A percentile compares a stretch with the other conserved stretches of the same genome.
Evolutionary conservation across 2,329 filamentous ascomycete species (phyloP).

Genomic region (Claviceps fusiformis): DNA sequence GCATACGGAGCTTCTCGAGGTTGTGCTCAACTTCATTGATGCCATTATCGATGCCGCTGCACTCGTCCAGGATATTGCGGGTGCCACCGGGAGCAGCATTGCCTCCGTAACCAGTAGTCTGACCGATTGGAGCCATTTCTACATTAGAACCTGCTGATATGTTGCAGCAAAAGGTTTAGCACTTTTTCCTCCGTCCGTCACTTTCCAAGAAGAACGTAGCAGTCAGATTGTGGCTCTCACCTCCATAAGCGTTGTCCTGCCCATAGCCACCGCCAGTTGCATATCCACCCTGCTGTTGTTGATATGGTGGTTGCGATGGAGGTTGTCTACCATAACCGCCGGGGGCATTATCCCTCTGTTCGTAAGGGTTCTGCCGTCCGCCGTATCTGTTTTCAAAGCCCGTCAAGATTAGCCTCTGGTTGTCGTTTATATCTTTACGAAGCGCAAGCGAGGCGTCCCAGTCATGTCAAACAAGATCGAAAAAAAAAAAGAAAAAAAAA

Average conservation of each 20-base stretch:
- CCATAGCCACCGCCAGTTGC: constrained; percentile 10
- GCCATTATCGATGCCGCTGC: constrained; percentile 62
- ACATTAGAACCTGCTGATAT: constrained; percentile 34
- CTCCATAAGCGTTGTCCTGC: constrained; percentile 16
- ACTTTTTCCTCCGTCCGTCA: background rate
- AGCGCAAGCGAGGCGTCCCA: background rate
- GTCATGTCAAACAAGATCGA: too few species aligned
- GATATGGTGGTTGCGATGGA: constrained; percentile 1
- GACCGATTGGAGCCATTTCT: constrained; percentile 56
- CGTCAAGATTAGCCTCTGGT: background rate
- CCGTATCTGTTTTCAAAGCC: constrained; percentile 33
- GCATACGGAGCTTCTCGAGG: constrained; percentile 55
- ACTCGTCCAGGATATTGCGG: constrained; percentile 65
- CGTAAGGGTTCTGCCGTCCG: constrained; percentile 42
- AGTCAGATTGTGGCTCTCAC: constrained; percentile 10
- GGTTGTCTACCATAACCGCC: constrained; percentile 19
- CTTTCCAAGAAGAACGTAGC: background rate
- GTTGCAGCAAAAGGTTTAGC: background rate
- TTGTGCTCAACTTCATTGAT: constrained; percentile 63
- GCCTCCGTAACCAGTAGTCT: constrained; percentile 27
- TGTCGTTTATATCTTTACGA: background rate
- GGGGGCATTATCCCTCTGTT: constrained; percentile 32
- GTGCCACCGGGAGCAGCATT: constrained; percentile 49
- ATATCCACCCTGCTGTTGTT: background rate
- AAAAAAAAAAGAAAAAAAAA: too few species aligned